phyloP scores from a whole-genome alignment of 1,284 basidiomycete genomes.

The Thelephora terrestris region DNA sequence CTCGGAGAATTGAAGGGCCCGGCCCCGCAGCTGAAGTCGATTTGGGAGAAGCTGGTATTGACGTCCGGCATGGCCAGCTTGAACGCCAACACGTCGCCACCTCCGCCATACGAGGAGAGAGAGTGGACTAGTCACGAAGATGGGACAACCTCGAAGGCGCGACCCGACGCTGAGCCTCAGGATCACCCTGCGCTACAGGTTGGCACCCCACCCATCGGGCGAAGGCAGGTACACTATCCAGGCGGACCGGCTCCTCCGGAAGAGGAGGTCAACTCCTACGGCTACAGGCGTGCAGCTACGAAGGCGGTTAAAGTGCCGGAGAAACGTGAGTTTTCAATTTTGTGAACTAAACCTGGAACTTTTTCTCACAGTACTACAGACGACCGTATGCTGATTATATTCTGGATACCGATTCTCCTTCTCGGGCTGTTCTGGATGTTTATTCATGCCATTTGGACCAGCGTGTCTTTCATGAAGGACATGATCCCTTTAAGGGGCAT shows the following conservation, averaged over 20 bases:
- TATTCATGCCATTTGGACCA: conserved; percentile 46
- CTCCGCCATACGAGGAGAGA: conserved; percentile 47
- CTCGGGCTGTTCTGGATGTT: conserved; percentile 60
- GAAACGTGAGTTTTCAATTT: conserved; percentile 46
- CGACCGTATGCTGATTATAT: conserved; percentile 86
- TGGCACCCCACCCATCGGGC: conserved; percentile 8
- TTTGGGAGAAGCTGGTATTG: conserved; percentile 68
- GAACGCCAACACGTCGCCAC: conserved; percentile 39
- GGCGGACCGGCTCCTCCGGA: conserved; percentile 36
- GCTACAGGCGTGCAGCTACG: conserved; percentile 46
- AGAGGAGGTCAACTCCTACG: conserved; percentile 57
- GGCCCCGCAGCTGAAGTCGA: conserved; percentile 51
- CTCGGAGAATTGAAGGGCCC: conserved; percentile 18
- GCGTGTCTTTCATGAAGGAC: conserved; percentile 41
- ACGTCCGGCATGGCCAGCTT: conserved; percentile 37
- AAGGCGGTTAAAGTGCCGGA: conserved; percentile 46
- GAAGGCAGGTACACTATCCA: conserved; percentile 40
- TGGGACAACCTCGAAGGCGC: conserved; percentile 6
- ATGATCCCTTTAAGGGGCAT: conserved; percentile 25
- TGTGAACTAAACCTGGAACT: conserved; percentile 3
- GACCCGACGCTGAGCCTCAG: conserved; percentile 4
- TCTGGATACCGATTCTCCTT: conserved; percentile 89
- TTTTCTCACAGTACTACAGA: conserved; percentile 32
- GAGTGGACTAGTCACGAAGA: background rate
- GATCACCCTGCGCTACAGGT: conserved; percentile 11